These are phyloP conservation scores for Saprolegnia diclina DNA, from an alignment of 352 stramenopile species.

Conservation along the genomic window DNA sequence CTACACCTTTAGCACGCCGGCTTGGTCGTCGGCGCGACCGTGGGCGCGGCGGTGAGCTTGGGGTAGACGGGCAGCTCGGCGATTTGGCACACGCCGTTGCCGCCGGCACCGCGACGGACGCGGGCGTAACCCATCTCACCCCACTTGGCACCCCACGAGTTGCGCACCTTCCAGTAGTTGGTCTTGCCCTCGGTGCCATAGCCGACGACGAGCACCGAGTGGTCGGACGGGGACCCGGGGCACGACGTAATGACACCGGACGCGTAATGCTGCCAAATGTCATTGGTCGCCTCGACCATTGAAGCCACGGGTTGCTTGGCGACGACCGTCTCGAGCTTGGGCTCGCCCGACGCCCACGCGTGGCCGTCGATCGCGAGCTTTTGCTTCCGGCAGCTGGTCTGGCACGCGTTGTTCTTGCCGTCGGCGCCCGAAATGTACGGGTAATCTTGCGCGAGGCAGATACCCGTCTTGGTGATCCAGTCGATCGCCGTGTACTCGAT, in stretches of 20 bases:
- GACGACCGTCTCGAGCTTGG: conserved; percentile 53
- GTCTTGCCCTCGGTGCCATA: conserved; percentile 74
- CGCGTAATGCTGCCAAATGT: conserved; percentile 96
- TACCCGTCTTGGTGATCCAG: conserved; percentile 81
- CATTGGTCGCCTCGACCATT: conserved; percentile 90
- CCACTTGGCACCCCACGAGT: conserved; percentile 95
- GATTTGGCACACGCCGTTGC: too few species aligned
- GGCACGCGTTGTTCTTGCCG: conserved; percentile 34
- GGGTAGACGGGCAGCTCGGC: too few species aligned
- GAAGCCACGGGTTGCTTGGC: conserved; percentile 89
- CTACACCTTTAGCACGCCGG: too few species aligned
- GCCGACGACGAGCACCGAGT: conserved; percentile 94
- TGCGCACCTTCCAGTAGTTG: conserved; percentile 93
- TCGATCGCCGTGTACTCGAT: conserved; percentile 87
- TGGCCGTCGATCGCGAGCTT: conserved; percentile 31
- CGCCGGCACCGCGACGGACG: conserved; percentile 61
- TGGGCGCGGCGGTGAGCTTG: too few species aligned
- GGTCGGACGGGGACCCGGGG: conserved; percentile 87
- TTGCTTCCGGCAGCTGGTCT: conserved; percentile 35
- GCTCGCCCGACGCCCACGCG: conserved; percentile 65
- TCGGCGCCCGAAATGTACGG: conserved; percentile 60
- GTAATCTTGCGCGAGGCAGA: conserved; percentile 76
- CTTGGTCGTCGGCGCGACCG: too few species aligned
- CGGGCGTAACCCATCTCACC: conserved; percentile 92
- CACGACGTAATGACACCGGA: conserved; percentile 80